Conservation (phyloP, 2,329 filamentous ascomycete species). For the Xylaria sp. region DNA sequence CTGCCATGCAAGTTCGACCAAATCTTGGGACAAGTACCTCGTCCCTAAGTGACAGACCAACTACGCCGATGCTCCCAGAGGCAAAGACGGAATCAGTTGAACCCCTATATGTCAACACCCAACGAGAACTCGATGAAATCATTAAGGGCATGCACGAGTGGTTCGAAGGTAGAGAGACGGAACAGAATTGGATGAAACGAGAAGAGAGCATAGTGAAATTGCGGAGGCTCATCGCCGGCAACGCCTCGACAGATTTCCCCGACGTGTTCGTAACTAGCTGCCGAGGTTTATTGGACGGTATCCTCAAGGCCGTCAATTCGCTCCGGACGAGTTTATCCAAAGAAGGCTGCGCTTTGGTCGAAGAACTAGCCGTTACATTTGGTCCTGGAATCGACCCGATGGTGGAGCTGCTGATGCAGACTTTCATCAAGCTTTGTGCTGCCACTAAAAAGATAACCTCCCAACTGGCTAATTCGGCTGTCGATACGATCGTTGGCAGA, state of each 20-base stretch:
- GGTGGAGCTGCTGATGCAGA: constrained; percentile 88
- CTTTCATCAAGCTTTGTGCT: constrained; percentile 85
- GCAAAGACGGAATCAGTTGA: constrained; percentile 73
- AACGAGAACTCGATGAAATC: constrained; percentile 85
- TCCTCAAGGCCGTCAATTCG: constrained; percentile 83
- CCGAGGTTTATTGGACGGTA: constrained; percentile 80
- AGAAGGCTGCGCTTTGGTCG: constrained; percentile 81
- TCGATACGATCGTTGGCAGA: constrained; percentile 80
- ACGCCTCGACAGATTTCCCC: constrained; percentile 78
- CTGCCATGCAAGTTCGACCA: constrained; percentile 44
- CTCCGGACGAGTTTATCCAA: constrained; percentile 89
- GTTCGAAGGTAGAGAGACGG: constrained; percentile 88
- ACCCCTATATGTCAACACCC: constrained; percentile 81
- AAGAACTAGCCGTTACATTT: constrained; percentile 79
- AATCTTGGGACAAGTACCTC: constrained; percentile 59
- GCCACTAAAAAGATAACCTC: constrained; percentile 92
- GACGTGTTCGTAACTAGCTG: constrained; percentile 73
- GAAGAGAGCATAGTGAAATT: constrained; percentile 82
- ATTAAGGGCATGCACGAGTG: constrained; percentile 79
- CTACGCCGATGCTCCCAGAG: constrained; percentile 71
- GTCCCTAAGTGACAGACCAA: constrained; percentile 57
- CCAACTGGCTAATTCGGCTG: constrained; percentile 78
- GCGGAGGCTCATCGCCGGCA: constrained; percentile 80
- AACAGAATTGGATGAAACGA: constrained; percentile 88
- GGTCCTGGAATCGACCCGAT: constrained; percentile 83